Percentiles rank a stretch among this genome's conserved stretches.
Conservation (phyloP, 192 early-diverging fungal genomes). For the Entomortierella parvispora region DNA sequence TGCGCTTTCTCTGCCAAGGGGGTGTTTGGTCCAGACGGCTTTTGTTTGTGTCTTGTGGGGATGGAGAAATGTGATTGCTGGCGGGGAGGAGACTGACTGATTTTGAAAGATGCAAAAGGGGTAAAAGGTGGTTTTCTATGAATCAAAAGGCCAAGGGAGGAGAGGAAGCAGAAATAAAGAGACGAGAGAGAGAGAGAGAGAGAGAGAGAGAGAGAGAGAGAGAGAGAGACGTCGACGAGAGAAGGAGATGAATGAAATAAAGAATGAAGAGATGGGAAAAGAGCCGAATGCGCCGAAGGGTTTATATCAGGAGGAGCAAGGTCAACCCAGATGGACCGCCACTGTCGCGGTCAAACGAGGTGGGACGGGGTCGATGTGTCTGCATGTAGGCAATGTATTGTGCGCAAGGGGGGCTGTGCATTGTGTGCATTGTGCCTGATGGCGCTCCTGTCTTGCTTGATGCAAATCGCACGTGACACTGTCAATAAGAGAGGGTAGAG, state of each 20-base stretch:
- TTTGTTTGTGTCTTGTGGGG: no score
- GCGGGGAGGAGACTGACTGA: no score
- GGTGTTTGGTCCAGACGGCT: no score
- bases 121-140: background rate
- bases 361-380: no score
- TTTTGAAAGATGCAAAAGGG: no score
- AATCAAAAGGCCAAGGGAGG: background rate
- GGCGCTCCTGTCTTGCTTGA: no score
- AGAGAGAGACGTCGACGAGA: background rate
- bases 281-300: background rate
- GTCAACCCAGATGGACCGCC: no score
- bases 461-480: no score
- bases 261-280: conserved; percentile 2
- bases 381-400: no score
- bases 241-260: background rate
- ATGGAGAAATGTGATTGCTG: background rate
- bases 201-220: conserved; percentile 4
- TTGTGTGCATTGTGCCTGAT: no score
- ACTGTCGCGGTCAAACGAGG: background rate
- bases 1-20: no score
- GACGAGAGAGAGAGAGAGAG: background rate
- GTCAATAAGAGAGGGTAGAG: background rate
- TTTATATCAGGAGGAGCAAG: background rate
- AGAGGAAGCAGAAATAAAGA: background rate
- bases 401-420: no score